These are phyloP conservation scores for Balamuthia mandrillaris DNA, from an alignment of 208 protist genomes.

Conservation along the genomic window DNA sequence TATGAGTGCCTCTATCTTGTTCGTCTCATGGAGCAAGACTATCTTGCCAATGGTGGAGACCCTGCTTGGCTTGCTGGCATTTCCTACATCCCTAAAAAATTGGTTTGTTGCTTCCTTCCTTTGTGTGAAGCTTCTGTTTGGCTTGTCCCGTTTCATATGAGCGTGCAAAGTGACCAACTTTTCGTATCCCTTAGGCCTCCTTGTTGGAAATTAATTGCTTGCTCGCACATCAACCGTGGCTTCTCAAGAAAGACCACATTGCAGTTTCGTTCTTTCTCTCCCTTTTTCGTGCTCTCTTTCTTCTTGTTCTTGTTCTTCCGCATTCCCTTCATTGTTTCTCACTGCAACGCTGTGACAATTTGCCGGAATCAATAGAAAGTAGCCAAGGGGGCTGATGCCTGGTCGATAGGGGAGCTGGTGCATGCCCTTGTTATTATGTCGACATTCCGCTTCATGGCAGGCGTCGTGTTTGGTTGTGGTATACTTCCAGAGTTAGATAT, in stretches of 20 bases:
- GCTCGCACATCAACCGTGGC: constrained; percentile 61
- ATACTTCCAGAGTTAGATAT: constrained; percentile 39
- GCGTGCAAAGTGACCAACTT: no score
- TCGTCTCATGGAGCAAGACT: constrained; percentile 46
- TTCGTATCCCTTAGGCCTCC: no score
- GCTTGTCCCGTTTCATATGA: no score
- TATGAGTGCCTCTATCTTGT: constrained; percentile 42
- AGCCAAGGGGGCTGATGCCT: constrained; percentile 49
- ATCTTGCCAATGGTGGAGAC: constrained; percentile 47
- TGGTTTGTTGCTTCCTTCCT: no score
- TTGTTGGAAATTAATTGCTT: constrained; percentile 53
- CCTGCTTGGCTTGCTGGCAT: constrained; percentile 51
- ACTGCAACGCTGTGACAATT: not conserved
- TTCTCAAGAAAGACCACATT: constrained; percentile 45
- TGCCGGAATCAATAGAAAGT: not conserved
- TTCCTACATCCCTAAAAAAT: constrained; percentile 46
- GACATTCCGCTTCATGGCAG: constrained; percentile 54
- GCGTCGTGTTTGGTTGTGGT: constrained; percentile 56
- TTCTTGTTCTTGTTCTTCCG: not conserved
- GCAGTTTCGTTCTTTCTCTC: not conserved
- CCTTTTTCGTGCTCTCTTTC: not conserved
- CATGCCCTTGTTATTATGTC: constrained; percentile 56
- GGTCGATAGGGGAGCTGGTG: constrained; percentile 59
- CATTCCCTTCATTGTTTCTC: not conserved
- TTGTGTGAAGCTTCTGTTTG: no score